Evolutionary conservation across 495 filamentous ascomycete species (phyloP).

Genomic region (Xylaria palmicola): DNA sequence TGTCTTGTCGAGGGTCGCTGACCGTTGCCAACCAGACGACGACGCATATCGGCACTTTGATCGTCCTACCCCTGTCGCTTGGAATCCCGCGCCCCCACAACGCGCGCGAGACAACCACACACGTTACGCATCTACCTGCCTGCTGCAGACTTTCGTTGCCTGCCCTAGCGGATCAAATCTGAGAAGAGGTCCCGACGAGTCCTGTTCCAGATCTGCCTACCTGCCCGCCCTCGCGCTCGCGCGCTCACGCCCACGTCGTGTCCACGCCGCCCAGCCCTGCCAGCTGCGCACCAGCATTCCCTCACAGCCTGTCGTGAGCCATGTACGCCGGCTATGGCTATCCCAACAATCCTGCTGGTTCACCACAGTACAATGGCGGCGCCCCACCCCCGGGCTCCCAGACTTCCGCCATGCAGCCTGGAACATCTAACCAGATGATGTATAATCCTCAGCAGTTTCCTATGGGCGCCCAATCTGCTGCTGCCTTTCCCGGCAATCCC

Average conservation of each 20-base stretch:
- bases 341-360: conserved; percentile 45
- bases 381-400: conserved; percentile 43
- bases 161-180: conserved; percentile 25
- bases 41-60: conserved; percentile 29
- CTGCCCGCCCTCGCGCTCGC: conserved; percentile 23
- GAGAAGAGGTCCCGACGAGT: conserved; percentile 30
- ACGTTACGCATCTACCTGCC: conserved; percentile 1
- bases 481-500: conserved; percentile 38
- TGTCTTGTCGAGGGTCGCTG: conserved; percentile 10
- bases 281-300: conserved; percentile 32
- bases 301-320: conserved; percentile 38
- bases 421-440: conserved; percentile 40
- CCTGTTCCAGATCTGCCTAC: conserved; percentile 34
- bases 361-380: conserved; percentile 46
- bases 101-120: conserved; percentile 32
- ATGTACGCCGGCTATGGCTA: conserved; percentile 54
- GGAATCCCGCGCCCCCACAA: conserved; percentile 34
- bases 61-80: conserved; percentile 32
- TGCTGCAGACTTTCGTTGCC: conserved; percentile 10
- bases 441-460: conserved; percentile 47
- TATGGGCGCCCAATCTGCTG: conserved; percentile 43
- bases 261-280: conserved; percentile 35
- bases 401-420: conserved; percentile 48
- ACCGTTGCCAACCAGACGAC: too few species aligned
- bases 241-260: conserved; percentile 25